Conservation (phyloP, 2,329 filamentous ascomycete species). For the Cladosporium oxysporum region DNA sequence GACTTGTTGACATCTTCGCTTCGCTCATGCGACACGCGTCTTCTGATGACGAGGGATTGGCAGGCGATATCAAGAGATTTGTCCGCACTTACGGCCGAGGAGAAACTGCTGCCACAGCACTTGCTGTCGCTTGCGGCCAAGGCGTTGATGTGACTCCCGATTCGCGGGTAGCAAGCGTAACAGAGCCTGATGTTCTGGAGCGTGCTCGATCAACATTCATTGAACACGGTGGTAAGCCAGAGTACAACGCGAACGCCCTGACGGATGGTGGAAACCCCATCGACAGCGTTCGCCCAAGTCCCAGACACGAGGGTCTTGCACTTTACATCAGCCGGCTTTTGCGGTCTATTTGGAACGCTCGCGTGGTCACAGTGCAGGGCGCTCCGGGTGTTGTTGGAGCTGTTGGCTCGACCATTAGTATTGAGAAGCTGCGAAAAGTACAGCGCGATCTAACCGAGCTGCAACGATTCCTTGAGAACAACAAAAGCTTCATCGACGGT, state of each 20-base stretch:
- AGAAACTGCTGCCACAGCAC: slow-evolving; percentile 84
- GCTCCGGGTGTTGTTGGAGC: slow-evolving; percentile 61
- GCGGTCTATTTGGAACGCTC: slow-evolving; percentile 81
- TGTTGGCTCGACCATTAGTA: slow-evolving; percentile 67
- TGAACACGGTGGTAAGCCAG: slow-evolving; percentile 86
- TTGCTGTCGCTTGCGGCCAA: slow-evolving; percentile 94
- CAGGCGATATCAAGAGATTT: slow-evolving; percentile 79
- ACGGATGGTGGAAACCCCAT: slow-evolving; percentile 65
- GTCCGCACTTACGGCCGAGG: slow-evolving; percentile 82
- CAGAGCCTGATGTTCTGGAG: slow-evolving; percentile 83
- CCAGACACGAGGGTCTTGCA: slow-evolving; percentile 83
- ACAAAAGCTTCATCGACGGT: slow-evolving; percentile 89
- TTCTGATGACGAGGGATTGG: slow-evolving; percentile 75
- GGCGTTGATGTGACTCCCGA: slow-evolving; percentile 77
- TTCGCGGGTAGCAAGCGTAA: slow-evolving; percentile 67
- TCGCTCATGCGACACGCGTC: slow-evolving; percentile 66
- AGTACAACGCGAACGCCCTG: slow-evolving; percentile 74
- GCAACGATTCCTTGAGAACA: slow-evolving; percentile 79
- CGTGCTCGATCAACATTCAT: slow-evolving; percentile 85
- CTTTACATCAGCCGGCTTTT: slow-evolving; percentile 87
- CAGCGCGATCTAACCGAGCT: slow-evolving; percentile 80
- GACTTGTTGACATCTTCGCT: slow-evolving; percentile 90
- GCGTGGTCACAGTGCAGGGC: slow-evolving; percentile 63
- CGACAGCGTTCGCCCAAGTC: slow-evolving; percentile 83
- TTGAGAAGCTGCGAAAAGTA: slow-evolving; percentile 69